Evolutionary conservation across 2,329 filamentous ascomycete genomes (phyloP).

Genomic region (Nigrospora osmanthi): DNA sequence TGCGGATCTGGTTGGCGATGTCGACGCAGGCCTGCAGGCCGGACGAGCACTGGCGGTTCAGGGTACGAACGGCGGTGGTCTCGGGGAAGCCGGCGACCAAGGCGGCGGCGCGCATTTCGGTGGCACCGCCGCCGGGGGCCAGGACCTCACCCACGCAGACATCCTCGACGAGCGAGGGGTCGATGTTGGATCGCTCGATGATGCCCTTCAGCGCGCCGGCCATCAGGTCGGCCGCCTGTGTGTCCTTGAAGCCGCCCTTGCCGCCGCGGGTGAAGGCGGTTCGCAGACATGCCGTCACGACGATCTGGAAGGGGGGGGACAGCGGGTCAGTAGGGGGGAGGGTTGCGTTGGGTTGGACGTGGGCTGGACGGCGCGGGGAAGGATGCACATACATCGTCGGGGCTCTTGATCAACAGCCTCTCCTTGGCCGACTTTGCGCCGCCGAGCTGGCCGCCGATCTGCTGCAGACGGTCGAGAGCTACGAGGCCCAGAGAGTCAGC

Average conservation of each 20-base stretch:
- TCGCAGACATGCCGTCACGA: slow-evolving; percentile 86
- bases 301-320: slow-evolving; percentile 47
- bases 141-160: slow-evolving; percentile 88
- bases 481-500: slow-evolving; percentile 3
- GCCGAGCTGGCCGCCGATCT: slow-evolving; percentile 54
- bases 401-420: slow-evolving; percentile 55
- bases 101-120: slow-evolving; percentile 89
- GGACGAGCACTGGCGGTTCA: slow-evolving; percentile 93
- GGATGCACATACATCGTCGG: slow-evolving; percentile 50
- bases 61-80: slow-evolving; percentile 70
- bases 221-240: slow-evolving; percentile 76
- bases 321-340: slow-evolving; percentile 1
- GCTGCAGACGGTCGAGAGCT: slow-evolving; percentile 51
- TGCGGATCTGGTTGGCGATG: slow-evolving; percentile 84
- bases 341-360: slow-evolving; percentile 8
- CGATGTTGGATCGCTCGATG: slow-evolving; percentile 78
- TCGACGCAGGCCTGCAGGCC: slow-evolving; percentile 90
- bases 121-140: slow-evolving; percentile 86
- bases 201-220: slow-evolving; percentile 75
- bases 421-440: slow-evolving; percentile 38
- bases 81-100: slow-evolving; percentile 88
- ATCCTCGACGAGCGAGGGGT: slow-evolving; percentile 83
- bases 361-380: neutral
- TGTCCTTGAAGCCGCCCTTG: slow-evolving; percentile 94
- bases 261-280: slow-evolving; percentile 89